A percentile compares a stretch with the other conserved stretches of the same genome.
These are phyloP conservation scores for Heliosperma pusillum DNA, from an alignment of 148 eudicot genomes.

Conservation along the genomic window DNA sequence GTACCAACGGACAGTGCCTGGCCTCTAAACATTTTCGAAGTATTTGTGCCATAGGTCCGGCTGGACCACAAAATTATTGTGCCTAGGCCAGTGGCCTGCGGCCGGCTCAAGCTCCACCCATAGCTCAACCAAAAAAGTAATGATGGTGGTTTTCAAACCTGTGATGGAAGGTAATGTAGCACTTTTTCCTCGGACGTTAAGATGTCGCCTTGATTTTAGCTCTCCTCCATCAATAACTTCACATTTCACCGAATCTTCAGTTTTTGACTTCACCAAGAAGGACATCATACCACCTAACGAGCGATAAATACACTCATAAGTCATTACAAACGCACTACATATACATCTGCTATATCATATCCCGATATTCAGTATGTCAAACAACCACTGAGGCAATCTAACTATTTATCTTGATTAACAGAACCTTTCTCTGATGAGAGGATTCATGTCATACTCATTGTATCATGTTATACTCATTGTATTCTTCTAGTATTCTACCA, in stretches of 20 bases:
- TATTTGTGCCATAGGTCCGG: not conserved
- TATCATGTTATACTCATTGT: too few relatives aligned
- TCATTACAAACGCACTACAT: not conserved
- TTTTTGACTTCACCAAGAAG: slow-evolving; percentile 80
- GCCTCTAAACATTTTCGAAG: not conserved
- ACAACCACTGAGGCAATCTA: not conserved
- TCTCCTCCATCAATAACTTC: slow-evolving; percentile 98
- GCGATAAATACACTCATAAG: slow-evolving; percentile 7
- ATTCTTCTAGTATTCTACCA: too few relatives aligned
- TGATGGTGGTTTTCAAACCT: slow-evolving; percentile 40
- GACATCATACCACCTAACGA: slow-evolving; percentile 98
- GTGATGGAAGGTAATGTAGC: slow-evolving; percentile 97
- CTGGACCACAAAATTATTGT: not conserved
- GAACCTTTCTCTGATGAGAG: not conserved
- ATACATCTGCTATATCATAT: not conserved
- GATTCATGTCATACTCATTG: too few relatives aligned
- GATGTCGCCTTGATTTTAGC: slow-evolving; percentile 93
- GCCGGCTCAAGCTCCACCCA: not conserved
- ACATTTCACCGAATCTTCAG: slow-evolving; percentile 82
- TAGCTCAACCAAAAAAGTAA: not conserved
- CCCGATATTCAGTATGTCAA: not conserved
- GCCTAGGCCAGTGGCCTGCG: not conserved
- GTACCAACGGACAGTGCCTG: not conserved
- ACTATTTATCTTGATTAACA: not conserved
- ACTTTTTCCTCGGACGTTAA: slow-evolving; percentile 97